A percentile compares a stretch with the other conserved stretches of the same genome.
Evolutionary conservation across 2,329 filamentous ascomycete species (phyloP).

Genomic region (Sporothrix dimorphospora): DNA sequence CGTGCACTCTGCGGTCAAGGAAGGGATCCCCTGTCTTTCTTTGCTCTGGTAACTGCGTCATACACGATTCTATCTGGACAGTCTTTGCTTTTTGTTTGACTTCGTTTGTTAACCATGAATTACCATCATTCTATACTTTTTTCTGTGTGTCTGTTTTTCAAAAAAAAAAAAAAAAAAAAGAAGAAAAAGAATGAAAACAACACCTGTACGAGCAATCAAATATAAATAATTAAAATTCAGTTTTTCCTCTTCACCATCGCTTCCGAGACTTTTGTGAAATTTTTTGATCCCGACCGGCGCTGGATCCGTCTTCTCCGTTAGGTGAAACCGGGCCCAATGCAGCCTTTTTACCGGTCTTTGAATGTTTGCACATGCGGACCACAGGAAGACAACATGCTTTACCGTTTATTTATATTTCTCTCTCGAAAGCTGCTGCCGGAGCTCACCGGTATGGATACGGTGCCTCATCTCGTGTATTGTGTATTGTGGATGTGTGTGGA

Average conservation of each 20-base stretch:
- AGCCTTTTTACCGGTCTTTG: not conserved
- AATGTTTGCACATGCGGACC: not conserved
- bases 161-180: not conserved
- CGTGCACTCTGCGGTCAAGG: not conserved
- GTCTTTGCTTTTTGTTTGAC: not conserved
- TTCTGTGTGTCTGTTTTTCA: not conserved
- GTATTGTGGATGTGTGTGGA: not conserved
- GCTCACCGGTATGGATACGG: conserved; percentile 7
- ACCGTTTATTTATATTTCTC: not conserved
- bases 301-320: not conserved
- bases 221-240: not conserved
- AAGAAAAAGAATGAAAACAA: not conserved
- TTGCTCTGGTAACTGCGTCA: not conserved
- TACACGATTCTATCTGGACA: not conserved
- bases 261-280: not conserved
- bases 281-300: not conserved
- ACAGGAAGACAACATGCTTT: not conserved
- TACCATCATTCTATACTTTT: not conserved
- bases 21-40: not conserved
- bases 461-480: not conserved
- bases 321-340: conserved; percentile 10
- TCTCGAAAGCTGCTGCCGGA: not conserved
- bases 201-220: not conserved
- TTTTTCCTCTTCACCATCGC: not conserved
- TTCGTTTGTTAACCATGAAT: not conserved